Evolutionary conservation across 2,329 filamentous ascomycete genomes (phyloP).

Genomic region (Diaporthe aspalathi): DNA sequence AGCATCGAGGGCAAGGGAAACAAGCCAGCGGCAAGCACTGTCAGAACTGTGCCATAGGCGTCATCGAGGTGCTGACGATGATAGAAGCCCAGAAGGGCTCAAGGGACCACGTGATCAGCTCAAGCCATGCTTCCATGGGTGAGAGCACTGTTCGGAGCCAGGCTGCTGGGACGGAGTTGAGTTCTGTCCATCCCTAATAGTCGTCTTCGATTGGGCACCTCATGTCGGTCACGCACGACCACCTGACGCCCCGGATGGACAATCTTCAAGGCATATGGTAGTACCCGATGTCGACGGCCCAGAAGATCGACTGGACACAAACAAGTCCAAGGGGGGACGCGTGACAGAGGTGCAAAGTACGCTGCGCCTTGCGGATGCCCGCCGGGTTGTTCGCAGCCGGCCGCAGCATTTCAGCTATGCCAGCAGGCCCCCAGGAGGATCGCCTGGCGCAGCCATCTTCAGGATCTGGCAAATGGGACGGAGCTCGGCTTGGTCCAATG

Average conservation of each 20-base stretch:
- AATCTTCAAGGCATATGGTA: not conserved
- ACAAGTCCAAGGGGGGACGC: not conserved
- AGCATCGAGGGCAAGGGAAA: not conserved
- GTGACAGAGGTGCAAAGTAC: not conserved
- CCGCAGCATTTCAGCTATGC: not conserved
- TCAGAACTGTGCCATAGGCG: conserved; percentile 1
- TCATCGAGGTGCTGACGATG: not conserved
- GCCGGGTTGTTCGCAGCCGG: conserved; percentile 2
- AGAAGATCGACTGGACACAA: not conserved
- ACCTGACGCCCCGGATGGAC: not conserved
- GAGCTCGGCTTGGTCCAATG: conserved; percentile 17
- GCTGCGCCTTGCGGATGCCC: conserved; percentile 25
- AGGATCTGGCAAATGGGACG: not conserved
- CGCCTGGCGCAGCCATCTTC: not conserved
- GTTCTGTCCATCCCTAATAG: not conserved
- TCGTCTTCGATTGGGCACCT: conserved; percentile 24
- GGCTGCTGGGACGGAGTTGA: not conserved
- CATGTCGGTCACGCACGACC: conserved; percentile 7
- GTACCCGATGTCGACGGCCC: not conserved
- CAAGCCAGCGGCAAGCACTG: conserved; percentile 16
- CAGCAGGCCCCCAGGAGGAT: not conserved
- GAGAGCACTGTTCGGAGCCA: not conserved
- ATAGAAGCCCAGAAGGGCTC: not conserved
- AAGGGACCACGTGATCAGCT: conserved; percentile 4
- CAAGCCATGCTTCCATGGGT: not conserved